Evolutionary conservation across 345 rosid species (phyloP).

Genomic region (Durio zibethinus): DNA sequence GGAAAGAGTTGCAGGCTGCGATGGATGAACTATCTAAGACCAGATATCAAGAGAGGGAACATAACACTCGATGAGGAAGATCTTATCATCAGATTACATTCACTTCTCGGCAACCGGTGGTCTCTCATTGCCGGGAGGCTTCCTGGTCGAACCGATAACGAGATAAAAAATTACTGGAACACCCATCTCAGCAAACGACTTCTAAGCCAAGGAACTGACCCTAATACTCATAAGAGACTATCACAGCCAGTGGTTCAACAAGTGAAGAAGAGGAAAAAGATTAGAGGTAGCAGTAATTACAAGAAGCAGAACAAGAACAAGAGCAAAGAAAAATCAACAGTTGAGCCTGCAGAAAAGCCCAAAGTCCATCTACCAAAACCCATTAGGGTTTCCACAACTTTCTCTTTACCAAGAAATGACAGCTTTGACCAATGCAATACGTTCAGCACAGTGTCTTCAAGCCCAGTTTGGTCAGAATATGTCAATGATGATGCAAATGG

Average conservation of each 20-base stretch:
- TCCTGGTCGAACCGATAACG: constrained; percentile 74
- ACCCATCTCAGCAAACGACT: constrained; percentile 48
- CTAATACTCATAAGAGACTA: constrained; percentile 32
- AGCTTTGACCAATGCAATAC: constrained; percentile 27
- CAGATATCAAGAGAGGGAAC: constrained; percentile 64
- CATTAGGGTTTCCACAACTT: constrained; percentile 31
- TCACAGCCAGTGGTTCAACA: background rate
- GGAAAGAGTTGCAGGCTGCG: constrained; percentile 68
- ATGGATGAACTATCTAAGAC: constrained; percentile 69
- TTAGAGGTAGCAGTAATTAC: background rate
- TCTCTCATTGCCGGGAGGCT: constrained; percentile 60
- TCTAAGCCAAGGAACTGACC: constrained; percentile 31
- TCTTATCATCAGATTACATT: constrained; percentile 50
- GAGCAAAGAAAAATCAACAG: background rate
- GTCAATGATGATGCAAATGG: constrained; percentile 9
- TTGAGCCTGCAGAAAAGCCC: constrained; percentile 13
- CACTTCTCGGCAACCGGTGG: constrained; percentile 63
- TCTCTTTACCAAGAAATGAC: constrained; percentile 31
- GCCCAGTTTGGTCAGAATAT: constrained; percentile 19
- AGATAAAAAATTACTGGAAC: constrained; percentile 67
- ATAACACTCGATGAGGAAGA: constrained; percentile 54
- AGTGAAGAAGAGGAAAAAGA: background rate
- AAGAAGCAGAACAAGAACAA: constrained; percentile 16
- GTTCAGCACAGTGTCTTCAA: background rate
- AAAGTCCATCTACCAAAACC: constrained; percentile 52